A percentile compares a stretch with the other conserved stretches of the same genome.
Conservation (phyloP, 148 eudicot species). For the Hydrangea macrophylla region DNA sequence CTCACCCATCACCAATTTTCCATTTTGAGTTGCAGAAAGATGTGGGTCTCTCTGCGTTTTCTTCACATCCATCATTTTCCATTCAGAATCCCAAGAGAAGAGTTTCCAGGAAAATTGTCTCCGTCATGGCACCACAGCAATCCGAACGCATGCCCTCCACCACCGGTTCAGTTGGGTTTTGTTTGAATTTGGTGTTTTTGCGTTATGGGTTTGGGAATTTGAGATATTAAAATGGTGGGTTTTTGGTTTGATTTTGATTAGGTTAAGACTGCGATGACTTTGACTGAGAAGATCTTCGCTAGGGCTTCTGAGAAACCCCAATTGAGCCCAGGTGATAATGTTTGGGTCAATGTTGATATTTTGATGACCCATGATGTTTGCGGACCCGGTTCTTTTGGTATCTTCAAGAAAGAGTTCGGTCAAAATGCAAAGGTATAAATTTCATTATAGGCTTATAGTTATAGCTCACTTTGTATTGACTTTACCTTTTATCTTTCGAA, state of each 20-base stretch:
- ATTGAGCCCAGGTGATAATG: constrained; percentile 84
- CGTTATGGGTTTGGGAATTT: not conserved
- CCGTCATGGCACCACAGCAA: constrained; percentile 77
- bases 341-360: constrained; percentile 88
- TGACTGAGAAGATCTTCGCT: constrained; percentile 90
- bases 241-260: not conserved
- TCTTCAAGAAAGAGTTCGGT: constrained; percentile 93
- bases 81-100: constrained; percentile 31
- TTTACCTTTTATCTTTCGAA: not conserved
- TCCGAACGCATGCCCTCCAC: constrained; percentile 65
- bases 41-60: constrained; percentile 56
- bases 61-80: constrained; percentile 30
- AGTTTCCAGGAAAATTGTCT: constrained; percentile 49
- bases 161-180: constrained; percentile 70
- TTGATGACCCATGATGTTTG: constrained; percentile 99
- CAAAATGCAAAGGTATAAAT: constrained; percentile 74
- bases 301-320: constrained; percentile 72
- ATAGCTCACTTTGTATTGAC: not conserved
- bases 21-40: constrained; percentile 38
- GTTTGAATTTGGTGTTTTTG: constrained; percentile 2
- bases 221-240: not conserved
- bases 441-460: too few species aligned
- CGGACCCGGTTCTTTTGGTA: constrained; percentile 88
- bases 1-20: not conserved
- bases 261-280: constrained; percentile 59